Conservation (phyloP, 176 grass and related monocot species). For the Rhynchospora breviuscula region DNA sequence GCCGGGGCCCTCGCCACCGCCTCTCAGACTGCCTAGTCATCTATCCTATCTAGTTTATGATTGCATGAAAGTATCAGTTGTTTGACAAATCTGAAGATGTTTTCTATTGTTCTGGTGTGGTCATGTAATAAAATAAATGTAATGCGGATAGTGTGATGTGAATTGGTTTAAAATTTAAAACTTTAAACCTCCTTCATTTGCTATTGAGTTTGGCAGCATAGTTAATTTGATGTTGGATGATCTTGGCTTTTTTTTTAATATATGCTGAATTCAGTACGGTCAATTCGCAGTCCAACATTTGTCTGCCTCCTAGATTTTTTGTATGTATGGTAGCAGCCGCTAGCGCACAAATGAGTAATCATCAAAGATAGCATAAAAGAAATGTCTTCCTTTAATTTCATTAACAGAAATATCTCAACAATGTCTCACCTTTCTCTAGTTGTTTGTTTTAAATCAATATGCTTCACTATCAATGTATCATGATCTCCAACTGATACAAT, state of each 20-base stretch:
- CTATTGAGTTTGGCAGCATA: background rate
- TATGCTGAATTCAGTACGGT: background rate
- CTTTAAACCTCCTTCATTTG: background rate
- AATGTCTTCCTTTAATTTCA: background rate
- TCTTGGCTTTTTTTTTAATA: background rate
- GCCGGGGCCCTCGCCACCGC: constrained; percentile 48
- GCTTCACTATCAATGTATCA: too few relatives aligned
- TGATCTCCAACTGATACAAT: too few relatives aligned
- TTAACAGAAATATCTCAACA: background rate
- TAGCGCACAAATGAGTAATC: background rate
- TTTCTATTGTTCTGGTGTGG: background rate
- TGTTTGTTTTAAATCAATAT: too few relatives aligned
- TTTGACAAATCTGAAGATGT: background rate
- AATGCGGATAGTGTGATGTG: background rate
- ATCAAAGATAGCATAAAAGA: background rate
- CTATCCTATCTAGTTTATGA: background rate
- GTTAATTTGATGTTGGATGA: background rate
- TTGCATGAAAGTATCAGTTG: background rate
- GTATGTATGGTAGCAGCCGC: too few relatives aligned
- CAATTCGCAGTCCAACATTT: background rate
- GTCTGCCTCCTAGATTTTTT: too few relatives aligned
- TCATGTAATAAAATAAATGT: background rate
- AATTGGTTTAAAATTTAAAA: background rate
- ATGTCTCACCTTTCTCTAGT: too few relatives aligned
- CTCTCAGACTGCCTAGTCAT: constrained; percentile 19